Evolutionary conservation across 1,139 yeast genomes (phyloP).

Genomic region (Zygotorulaspora mrakii): DNA sequence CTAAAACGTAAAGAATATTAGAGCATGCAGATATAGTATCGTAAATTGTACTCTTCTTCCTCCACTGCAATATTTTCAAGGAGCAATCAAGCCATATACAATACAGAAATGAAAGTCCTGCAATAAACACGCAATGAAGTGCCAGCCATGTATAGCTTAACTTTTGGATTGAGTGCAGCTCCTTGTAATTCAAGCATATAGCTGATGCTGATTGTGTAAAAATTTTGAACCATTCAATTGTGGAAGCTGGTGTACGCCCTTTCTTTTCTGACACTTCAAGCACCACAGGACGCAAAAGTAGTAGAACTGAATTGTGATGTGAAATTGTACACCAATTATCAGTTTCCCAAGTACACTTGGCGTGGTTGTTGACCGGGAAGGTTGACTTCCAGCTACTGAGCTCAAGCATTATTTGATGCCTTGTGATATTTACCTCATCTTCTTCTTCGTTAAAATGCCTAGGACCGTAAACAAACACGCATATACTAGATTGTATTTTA

Average conservation of each 20-base stretch:
- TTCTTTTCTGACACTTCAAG: slow-evolving; percentile 29
- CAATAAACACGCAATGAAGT: slow-evolving; percentile 35
- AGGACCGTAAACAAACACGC: slow-evolving; percentile 36
- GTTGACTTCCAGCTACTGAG: slow-evolving; percentile 36
- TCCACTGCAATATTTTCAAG: slow-evolving; percentile 29
- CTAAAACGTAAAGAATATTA: slow-evolving; percentile 31
- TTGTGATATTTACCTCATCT: slow-evolving; percentile 31
- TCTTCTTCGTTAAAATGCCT: slow-evolving; percentile 18
- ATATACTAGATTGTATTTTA: slow-evolving; percentile 37
- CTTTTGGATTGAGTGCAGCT: slow-evolving; percentile 26
- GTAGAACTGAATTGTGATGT: slow-evolving; percentile 35
- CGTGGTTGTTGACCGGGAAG: slow-evolving; percentile 30
- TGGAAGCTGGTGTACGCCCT: slow-evolving; percentile 19
- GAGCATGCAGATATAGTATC: slow-evolving; percentile 36
- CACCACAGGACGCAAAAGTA: slow-evolving; percentile 34
- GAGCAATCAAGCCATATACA: slow-evolving; percentile 34
- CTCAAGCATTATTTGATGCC: slow-evolving; percentile 34
- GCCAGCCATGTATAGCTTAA: slow-evolving; percentile 34
- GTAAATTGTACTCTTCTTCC: slow-evolving; percentile 24
- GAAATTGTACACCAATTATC: slow-evolving; percentile 35
- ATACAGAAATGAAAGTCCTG: slow-evolving; percentile 36
- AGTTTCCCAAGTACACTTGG: slow-evolving; percentile 33
- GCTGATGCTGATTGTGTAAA: slow-evolving; percentile 35
- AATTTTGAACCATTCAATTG: slow-evolving; percentile 35
- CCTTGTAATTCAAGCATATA: slow-evolving; percentile 32